A percentile compares a stretch with the other conserved stretches of the same genome.
Conservation (phyloP, 164 flowering plant genomes). For the Piper betle region DNA sequence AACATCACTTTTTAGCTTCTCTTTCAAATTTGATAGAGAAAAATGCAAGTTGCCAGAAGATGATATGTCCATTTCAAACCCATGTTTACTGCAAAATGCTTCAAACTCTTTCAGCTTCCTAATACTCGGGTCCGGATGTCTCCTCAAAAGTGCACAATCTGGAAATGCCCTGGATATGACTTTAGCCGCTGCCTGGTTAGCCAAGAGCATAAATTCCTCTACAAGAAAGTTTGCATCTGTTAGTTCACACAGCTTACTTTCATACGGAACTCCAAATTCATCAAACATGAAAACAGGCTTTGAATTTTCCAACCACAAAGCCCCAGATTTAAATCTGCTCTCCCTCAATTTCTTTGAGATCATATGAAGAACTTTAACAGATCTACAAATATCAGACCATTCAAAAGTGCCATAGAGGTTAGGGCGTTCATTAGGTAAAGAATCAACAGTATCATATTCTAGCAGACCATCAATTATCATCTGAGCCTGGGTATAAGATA, state of each 20-base stretch:
- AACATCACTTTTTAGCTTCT: slow-evolving; percentile 55
- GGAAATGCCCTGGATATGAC: slow-evolving; percentile 76
- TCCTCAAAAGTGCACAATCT: slow-evolving; percentile 60
- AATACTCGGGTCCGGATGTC: slow-evolving; percentile 79
- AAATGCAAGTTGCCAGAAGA: slow-evolving; percentile 55
- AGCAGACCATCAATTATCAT: slow-evolving; percentile 49
- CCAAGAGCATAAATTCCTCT: slow-evolving; percentile 95
- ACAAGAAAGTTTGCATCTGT: slow-evolving; percentile 62
- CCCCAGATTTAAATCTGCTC: slow-evolving; percentile 57
- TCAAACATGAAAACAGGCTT: slow-evolving; percentile 53
- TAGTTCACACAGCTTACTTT: slow-evolving; percentile 30
- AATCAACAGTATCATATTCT: slow-evolving; percentile 12
- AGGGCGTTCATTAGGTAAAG: slow-evolving; percentile 22
- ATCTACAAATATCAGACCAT: slow-evolving; percentile 51
- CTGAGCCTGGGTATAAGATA: slow-evolving; percentile 80
- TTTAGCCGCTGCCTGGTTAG: slow-evolving; percentile 82
- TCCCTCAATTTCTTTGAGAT: slow-evolving; percentile 51
- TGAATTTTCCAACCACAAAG: slow-evolving; percentile 56
- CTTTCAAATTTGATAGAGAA: slow-evolving; percentile 48
- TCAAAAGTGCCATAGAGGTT: slow-evolving; percentile 45
- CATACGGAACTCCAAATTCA: slow-evolving; percentile 64
- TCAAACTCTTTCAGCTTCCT: slow-evolving; percentile 76
- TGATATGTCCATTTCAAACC: slow-evolving; percentile 63
- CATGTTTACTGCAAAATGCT: slow-evolving; percentile 64
- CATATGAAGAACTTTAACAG: slow-evolving; percentile 44